Conservation (phyloP, 148 eudicot species). For the Dysphania ambrosioides region DNA sequence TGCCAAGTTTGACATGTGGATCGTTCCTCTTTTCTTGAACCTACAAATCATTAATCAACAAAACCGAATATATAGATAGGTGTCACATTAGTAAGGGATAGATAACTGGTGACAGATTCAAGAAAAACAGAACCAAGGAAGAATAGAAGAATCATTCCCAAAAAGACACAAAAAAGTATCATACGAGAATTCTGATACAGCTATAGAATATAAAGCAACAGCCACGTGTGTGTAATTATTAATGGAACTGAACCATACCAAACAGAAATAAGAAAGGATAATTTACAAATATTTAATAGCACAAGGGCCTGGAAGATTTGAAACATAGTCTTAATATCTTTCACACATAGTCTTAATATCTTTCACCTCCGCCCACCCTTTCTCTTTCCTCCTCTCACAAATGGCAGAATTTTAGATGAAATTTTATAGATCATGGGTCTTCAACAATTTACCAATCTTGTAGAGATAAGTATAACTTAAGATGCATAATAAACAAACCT, state of each 20-base stretch:
- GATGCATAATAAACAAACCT: conserved; percentile 18
- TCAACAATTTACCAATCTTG: neutral
- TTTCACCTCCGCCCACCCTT: neutral
- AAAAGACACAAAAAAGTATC: neutral
- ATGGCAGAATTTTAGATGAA: neutral
- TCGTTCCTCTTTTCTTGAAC: conserved; percentile 30
- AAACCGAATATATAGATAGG: conserved; percentile 2
- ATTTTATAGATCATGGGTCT: neutral
- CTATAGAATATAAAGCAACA: neutral
- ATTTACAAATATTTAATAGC: too few species aligned
- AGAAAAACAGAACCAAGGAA: neutral
- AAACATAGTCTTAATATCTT: too few species aligned
- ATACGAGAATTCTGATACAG: neutral
- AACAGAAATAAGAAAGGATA: neutral
- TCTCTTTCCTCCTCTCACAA: neutral
- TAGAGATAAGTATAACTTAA: neutral
- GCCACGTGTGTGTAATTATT: neutral
- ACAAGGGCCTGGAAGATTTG: too few species aligned
- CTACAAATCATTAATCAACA: conserved; percentile 24
- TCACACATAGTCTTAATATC: too few species aligned
- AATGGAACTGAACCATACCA: neutral
- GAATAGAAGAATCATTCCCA: neutral
- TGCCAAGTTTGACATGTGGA: conserved; percentile 30
- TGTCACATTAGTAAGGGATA: neutral
- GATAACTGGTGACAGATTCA: neutral